phyloP scores from a whole-genome alignment of 352 stramenopile genomes.

The Globisporangium mamillatum region DNA sequence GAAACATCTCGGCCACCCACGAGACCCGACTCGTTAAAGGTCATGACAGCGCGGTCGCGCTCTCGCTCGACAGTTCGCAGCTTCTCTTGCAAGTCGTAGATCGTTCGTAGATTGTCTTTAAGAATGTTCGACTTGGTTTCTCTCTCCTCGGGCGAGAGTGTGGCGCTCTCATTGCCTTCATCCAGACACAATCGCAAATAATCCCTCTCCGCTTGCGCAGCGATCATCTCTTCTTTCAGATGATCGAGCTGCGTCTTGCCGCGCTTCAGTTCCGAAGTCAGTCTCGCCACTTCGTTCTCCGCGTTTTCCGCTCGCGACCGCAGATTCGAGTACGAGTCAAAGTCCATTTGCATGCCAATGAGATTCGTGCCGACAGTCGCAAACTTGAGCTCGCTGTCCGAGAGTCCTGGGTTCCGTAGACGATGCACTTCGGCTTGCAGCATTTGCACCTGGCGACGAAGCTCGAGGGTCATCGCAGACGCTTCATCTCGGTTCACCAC shows the following conservation, averaged over 20 bases:
- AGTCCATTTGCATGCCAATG: slow-evolving; percentile 66
- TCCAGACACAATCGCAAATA: slow-evolving; percentile 73
- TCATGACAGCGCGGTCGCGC: slow-evolving; percentile 60
- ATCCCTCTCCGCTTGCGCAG: slow-evolving; percentile 77
- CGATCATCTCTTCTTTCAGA: slow-evolving; percentile 86
- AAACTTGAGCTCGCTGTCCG: slow-evolving; percentile 76
- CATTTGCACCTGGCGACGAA: slow-evolving; percentile 76
- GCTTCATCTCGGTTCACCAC: slow-evolving; percentile 84
- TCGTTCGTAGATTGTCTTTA: slow-evolving; percentile 78
- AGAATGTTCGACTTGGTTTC: slow-evolving; percentile 66
- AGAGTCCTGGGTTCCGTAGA: slow-evolving; percentile 75
- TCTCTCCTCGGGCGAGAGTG: slow-evolving; percentile 30
- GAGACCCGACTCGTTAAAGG: slow-evolving; percentile 19
- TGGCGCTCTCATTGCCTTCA: slow-evolving; percentile 28
- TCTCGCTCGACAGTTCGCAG: slow-evolving; percentile 61
- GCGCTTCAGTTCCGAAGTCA: slow-evolving; percentile 77
- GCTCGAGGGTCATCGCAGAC: slow-evolving; percentile 66
- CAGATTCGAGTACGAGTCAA: slow-evolving; percentile 75
- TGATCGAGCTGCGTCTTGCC: slow-evolving; percentile 74
- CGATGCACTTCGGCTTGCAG: slow-evolving; percentile 82
- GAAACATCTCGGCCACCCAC: slow-evolving; percentile 15
- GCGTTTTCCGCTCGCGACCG: slow-evolving; percentile 71
- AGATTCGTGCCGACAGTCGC: slow-evolving; percentile 53
- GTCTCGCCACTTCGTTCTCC: slow-evolving; percentile 71
- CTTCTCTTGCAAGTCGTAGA: slow-evolving; percentile 78